Evolutionary conservation across 768 basidiomycete genomes (phyloP).

Genomic region (Tephrocybe sp.): DNA sequence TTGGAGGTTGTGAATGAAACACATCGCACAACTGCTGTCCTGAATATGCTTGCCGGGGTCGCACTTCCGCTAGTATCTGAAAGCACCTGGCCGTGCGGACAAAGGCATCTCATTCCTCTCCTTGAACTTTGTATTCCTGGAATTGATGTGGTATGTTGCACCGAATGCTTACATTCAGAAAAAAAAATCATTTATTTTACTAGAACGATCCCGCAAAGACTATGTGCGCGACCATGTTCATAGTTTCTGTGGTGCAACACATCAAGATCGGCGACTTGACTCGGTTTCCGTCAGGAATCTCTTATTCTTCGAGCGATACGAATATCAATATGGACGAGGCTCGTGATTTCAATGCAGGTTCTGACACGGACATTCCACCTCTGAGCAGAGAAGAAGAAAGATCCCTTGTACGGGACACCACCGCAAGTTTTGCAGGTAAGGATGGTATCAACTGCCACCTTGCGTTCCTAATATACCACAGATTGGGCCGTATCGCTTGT

Average conservation of each 20-base stretch:
- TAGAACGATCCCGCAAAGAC: slow-evolving; percentile 84
- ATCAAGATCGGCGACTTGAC: slow-evolving; percentile 79
- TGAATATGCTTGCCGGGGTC: slow-evolving; percentile 79
- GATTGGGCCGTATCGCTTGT: slow-evolving; percentile 83
- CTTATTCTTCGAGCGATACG: slow-evolving; percentile 53
- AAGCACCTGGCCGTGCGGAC: slow-evolving; percentile 78
- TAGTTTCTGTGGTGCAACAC: slow-evolving; percentile 67
- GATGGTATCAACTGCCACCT: neutral
- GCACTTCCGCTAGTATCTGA: slow-evolving; percentile 76
- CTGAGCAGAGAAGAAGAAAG: slow-evolving; percentile 66
- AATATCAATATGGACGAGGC: slow-evolving; percentile 51
- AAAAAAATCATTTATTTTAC: slow-evolving; percentile 1
- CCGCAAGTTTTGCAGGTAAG: slow-evolving; percentile 73
- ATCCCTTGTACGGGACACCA: slow-evolving; percentile 73
- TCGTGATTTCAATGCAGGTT: slow-evolving; percentile 43
- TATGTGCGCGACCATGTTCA: slow-evolving; percentile 76
- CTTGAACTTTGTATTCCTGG: slow-evolving; percentile 89
- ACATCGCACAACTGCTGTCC: slow-evolving; percentile 87
- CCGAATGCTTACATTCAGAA: neutral
- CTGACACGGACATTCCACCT: slow-evolving; percentile 30
- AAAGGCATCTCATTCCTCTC: slow-evolving; percentile 83
- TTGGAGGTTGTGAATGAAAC: slow-evolving; percentile 96
- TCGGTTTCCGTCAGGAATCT: slow-evolving; percentile 52
- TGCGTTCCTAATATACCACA: slow-evolving; percentile 23
- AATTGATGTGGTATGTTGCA: slow-evolving; percentile 71